Conservation (phyloP, 1,139 yeast species). For the Yamadazyma friedrichii region DNA sequence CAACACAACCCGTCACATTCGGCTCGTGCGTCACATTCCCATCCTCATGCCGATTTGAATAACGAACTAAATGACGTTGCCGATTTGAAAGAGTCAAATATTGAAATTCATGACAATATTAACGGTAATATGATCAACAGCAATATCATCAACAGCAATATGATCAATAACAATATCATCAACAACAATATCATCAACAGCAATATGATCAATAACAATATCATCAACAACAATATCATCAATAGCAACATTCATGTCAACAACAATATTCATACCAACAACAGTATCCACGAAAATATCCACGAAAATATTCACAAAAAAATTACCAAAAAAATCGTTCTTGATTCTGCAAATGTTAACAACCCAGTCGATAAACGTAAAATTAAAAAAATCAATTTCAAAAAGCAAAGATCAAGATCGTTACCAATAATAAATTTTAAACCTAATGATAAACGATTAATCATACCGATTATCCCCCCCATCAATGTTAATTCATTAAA, state of each 20-base stretch:
- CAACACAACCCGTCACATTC: background rate
- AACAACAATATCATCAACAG: no score
- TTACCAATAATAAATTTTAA: conserved; percentile 43
- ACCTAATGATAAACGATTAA: conserved; percentile 10
- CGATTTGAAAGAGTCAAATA: background rate
- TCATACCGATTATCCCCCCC: conserved; percentile 61
- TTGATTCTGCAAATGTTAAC: background rate
- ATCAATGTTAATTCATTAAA: conserved; percentile 79
- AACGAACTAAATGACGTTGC: background rate
- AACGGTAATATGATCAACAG: no score
- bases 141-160: no score
- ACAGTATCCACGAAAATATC: background rate
- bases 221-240: no score
- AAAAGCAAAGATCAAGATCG: conserved; percentile 42
- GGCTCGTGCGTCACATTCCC: conserved; percentile 2
- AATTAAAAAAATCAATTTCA: conserved; percentile 10
- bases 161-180: no score
- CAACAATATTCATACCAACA: no score
- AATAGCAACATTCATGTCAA: no score
- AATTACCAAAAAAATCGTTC: background rate
- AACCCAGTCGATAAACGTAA: background rate
- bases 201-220: no score
- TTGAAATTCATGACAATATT: no score
- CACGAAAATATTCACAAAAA: background rate
- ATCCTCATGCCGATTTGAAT: background rate